These are phyloP conservation scores for Phytophthora fragariae DNA, from an alignment of 352 stramenopile species.

Conservation along the genomic window DNA sequence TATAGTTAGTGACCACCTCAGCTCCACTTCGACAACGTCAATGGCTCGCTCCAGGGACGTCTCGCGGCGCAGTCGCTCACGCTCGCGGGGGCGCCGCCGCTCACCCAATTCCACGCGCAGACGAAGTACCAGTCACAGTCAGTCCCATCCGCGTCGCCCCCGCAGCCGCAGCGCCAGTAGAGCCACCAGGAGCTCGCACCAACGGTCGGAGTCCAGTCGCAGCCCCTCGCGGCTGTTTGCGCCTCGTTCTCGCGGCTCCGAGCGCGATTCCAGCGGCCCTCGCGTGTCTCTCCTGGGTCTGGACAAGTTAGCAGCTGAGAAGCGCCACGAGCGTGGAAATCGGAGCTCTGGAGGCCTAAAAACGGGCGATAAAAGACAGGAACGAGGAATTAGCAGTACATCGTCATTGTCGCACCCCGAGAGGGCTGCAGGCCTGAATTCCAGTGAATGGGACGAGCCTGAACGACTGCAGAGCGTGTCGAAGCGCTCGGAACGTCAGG, in stretches of 20 bases:
- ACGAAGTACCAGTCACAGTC: constrained; percentile 29
- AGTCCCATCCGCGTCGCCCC: constrained; percentile 3
- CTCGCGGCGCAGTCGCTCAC: constrained; percentile 32
- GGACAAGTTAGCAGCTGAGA: constrained; percentile 67
- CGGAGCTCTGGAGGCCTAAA: constrained; percentile 1
- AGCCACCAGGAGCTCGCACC: constrained; percentile 12
- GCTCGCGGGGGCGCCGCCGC: constrained; percentile 16
- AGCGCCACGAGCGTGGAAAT: constrained; percentile 52
- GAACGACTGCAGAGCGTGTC: constrained; percentile 72
- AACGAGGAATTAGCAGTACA: background rate
- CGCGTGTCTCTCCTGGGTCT: constrained; percentile 62
- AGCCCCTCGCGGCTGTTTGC: constrained; percentile 23
- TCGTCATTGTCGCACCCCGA: constrained; percentile 43
- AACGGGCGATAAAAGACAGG: background rate
- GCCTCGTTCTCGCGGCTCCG: constrained; percentile 11
- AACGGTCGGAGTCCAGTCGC: constrained; percentile 16
- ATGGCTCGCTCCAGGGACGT: constrained; percentile 36
- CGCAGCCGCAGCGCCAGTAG: constrained; percentile 28
- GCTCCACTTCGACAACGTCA: background rate
- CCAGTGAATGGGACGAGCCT: constrained; percentile 81
- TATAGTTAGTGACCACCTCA: background rate
- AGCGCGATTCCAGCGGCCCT: constrained; percentile 5
- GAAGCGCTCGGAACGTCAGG: background rate
- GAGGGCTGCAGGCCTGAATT: constrained; percentile 44
- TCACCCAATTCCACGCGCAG: constrained; percentile 24